Evolutionary conservation across 495 filamentous ascomycete genomes (phyloP).

Genomic region (Penicillium cosmopolitanum): DNA sequence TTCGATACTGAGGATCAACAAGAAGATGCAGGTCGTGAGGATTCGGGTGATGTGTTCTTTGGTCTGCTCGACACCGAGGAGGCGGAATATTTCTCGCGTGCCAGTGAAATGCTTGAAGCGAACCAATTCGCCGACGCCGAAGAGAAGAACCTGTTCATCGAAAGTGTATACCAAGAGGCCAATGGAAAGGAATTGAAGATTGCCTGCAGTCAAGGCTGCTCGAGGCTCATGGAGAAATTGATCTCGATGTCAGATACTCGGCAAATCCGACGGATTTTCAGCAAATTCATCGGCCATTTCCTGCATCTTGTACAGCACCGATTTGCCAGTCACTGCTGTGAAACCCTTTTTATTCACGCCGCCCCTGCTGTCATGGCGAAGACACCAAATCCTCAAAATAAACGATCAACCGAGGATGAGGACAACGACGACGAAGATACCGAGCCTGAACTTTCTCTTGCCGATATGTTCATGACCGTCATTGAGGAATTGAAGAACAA

Average conservation of each 20-base stretch:
- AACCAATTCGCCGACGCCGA: conserved; percentile 81
- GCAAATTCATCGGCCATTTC: conserved; percentile 86
- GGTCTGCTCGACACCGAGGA: conserved; percentile 88
- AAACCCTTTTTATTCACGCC: conserved; percentile 83
- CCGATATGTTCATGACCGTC: conserved; percentile 79
- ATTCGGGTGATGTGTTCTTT: conserved; percentile 67
- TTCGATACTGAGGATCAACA: conserved; percentile 28
- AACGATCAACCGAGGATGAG: conserved; percentile 34
- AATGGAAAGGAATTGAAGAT: conserved; percentile 93
- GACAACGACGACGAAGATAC: conserved; percentile 27
- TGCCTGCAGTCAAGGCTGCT: conserved; percentile 92
- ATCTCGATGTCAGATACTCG: conserved; percentile 76
- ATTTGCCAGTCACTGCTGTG: conserved; percentile 96
- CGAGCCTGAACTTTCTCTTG: conserved; percentile 64
- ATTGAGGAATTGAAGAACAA: conserved; percentile 83
- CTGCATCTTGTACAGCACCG: conserved; percentile 87
- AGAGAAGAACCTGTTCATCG: conserved; percentile 78
- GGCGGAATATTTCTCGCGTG: conserved; percentile 90
- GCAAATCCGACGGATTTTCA: conserved; percentile 85
- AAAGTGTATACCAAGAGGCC: conserved; percentile 84
- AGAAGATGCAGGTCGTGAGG: conserved; percentile 15
- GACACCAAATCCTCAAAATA: conserved; percentile 51
- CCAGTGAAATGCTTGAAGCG: conserved; percentile 83
- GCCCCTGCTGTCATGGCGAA: conserved; percentile 74
- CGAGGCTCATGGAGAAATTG: conserved; percentile 86